phyloP scores from a whole-genome alignment of 768 basidiomycete species.

The Sporobolomyces pararoseus region DNA sequence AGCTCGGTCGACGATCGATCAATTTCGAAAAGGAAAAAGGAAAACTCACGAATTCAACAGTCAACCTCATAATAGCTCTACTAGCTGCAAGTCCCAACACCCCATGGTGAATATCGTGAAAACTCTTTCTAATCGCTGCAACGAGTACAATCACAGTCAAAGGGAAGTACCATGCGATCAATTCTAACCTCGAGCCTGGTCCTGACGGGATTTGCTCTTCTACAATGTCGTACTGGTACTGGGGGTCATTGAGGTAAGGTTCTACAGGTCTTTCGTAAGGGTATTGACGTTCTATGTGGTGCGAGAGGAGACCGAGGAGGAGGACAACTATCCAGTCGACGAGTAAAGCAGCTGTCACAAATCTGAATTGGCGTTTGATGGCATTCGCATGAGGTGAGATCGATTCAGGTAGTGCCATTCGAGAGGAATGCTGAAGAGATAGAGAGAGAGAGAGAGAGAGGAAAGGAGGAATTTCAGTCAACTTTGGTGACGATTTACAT shows the following conservation, averaged over 20 bases:
- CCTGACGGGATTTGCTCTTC: constrained; percentile 6
- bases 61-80: constrained; percentile 26
- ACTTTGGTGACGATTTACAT: neutral
- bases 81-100: constrained; percentile 12
- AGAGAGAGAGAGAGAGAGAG: neutral
- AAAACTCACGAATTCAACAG: constrained; percentile 40
- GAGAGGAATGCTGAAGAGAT: neutral
- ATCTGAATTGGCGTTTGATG: constrained; percentile 4
- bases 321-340: constrained; percentile 34
- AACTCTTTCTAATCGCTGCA: neutral
- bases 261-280: constrained; percentile 24
- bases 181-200: constrained; percentile 11
- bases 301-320: neutral
- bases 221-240: neutral
- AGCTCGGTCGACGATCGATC: neutral
- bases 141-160: constrained; percentile 20
- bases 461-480: neutral
- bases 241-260: constrained; percentile 20
- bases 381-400: neutral
- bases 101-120: constrained; percentile 37
- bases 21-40: no score
- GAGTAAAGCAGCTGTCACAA: constrained; percentile 17
- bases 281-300: constrained; percentile 17
- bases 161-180: constrained; percentile 19
- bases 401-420: neutral